Base-by-base conservation (phyloP, 1,284 basidiomycete species). In the Rhizopogon parksii region DNA sequence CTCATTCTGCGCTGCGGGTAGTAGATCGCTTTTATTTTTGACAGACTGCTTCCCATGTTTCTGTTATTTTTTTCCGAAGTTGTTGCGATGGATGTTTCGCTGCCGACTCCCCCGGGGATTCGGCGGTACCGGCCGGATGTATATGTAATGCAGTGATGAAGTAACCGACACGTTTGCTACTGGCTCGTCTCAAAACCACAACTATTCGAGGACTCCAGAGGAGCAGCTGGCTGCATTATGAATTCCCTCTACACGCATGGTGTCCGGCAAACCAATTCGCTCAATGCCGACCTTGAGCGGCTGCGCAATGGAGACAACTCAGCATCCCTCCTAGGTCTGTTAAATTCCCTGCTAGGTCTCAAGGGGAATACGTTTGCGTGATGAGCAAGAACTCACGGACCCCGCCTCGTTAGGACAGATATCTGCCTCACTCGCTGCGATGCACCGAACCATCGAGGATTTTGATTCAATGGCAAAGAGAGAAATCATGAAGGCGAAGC, bases 381-480 rank as follows among this genome's bases (percentile, higher is more conserved):
- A 25, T 47, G 17, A 17, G 32, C 8, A 19, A 24, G 11, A 17
- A 12, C 58, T 56, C 50, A 52, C 52, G 47, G 46, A 30, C 54
- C 47, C 46, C 42, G 4, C 53, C 50, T 53, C 52, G 69, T 64
- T 71, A 95, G 93, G 93, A 67, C 94, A 96, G 78, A 92, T 97
- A 70, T 90, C 90, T 34, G 93, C 94, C 25, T 93, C 91, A 12
- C 74, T 98, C 15, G 81, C 91, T n/a, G 92, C 91, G 1, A 85
- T 97, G 76, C 84, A 90, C 50, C 75, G 94, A 51, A 91, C 95
- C 50, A 84, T 96, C 56, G 93, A 96, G 60, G 95, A 98, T 64
- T 97, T 95, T 64, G 94, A 96, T 63, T 87, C 89, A 9, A 93
- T 97, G 90, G 91, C 90, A 0, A 89, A 87, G 71, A 79, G 93